Conservation (phyloP, 306 rosid species). For the Cucurbita argyrosperma region DNA sequence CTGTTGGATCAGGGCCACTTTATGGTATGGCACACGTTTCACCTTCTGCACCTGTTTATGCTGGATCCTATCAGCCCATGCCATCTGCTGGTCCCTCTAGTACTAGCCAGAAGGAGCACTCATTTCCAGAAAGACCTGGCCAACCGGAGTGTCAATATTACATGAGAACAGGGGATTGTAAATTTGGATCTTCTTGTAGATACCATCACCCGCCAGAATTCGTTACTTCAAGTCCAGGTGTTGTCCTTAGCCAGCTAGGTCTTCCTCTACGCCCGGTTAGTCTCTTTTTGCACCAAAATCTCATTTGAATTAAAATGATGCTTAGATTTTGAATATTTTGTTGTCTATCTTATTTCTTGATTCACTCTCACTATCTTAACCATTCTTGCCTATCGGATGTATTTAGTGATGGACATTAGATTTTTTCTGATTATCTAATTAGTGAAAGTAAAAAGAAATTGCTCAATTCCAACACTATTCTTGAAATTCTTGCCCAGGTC, state of each 20-base stretch:
- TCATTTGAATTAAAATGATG: background rate
- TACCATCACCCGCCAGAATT: conserved; percentile 87
- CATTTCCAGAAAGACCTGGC: conserved; percentile 87
- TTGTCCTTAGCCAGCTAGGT: conserved; percentile 50
- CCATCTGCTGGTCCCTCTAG: conserved; percentile 51
- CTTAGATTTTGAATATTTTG: background rate
- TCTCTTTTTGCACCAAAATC: conserved; percentile 14
- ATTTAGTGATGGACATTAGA: background rate
- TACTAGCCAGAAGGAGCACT: conserved; percentile 53
- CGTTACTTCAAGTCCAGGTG: conserved; percentile 32
- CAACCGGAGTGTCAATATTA: conserved; percentile 83
- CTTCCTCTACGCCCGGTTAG: conserved; percentile 95
- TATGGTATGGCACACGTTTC: conserved; percentile 57
- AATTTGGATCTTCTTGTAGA: conserved; percentile 89
- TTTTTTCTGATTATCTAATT: background rate
- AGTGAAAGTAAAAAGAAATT: background rate
- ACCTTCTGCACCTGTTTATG: conserved; percentile 36
- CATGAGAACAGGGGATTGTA: conserved; percentile 95
- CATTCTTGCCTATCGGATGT: background rate
- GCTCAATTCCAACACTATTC: background rate
- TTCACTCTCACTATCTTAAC: background rate
- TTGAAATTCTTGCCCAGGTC: background rate
- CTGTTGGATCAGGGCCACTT: conserved; percentile 42
- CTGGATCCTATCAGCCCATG: conserved; percentile 44
- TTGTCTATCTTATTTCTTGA: background rate